Evolutionary conservation across 2,329 filamentous ascomycete species (phyloP).

Genomic region (Ophiosphaerella korrae): DNA sequence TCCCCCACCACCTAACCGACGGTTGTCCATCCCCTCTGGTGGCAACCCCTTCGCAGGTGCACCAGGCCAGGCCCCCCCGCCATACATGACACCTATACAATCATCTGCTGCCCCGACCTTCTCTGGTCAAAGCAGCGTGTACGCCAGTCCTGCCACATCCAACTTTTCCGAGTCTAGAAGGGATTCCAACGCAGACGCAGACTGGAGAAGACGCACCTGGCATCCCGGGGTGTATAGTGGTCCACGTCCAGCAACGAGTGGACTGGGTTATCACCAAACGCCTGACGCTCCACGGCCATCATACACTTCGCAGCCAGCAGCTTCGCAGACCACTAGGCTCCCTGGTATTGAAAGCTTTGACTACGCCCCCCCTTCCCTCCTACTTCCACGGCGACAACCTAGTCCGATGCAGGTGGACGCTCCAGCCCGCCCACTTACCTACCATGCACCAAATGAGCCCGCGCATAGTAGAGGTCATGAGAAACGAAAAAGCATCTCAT

Average conservation of each 20-base stretch:
- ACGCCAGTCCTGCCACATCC: constrained; percentile 70
- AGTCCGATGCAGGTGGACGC: constrained; percentile 80
- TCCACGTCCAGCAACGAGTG: constrained; percentile 69
- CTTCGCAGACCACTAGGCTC: constrained; percentile 68
- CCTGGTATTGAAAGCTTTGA: constrained; percentile 94
- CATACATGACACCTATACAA: constrained; percentile 61
- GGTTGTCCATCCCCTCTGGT: constrained; percentile 81
- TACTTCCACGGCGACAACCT: constrained; percentile 65
- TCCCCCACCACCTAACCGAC: constrained; percentile 69
- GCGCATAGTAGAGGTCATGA: constrained; percentile 30
- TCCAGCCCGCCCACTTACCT: constrained; percentile 50
- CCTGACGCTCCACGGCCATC: constrained; percentile 66
- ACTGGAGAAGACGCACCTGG: constrained; percentile 86
- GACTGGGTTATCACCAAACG: constrained; percentile 75
- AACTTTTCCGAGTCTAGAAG: constrained; percentile 67
- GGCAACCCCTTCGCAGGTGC: constrained; percentile 75
- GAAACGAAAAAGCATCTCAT: constrained; percentile 53
- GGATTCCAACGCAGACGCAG: constrained; percentile 74
- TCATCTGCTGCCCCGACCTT: constrained; percentile 59
- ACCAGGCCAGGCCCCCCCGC: constrained; percentile 63
- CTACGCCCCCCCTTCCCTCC: constrained; percentile 67
- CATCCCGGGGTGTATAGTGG: constrained; percentile 74
- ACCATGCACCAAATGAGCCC: constrained; percentile 42
- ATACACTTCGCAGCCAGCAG: constrained; percentile 59
- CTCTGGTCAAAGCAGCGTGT: constrained; percentile 64